phyloP scores from a whole-genome alignment of 768 basidiomycete genomes.

The Hydnomerulius pinastri region DNA sequence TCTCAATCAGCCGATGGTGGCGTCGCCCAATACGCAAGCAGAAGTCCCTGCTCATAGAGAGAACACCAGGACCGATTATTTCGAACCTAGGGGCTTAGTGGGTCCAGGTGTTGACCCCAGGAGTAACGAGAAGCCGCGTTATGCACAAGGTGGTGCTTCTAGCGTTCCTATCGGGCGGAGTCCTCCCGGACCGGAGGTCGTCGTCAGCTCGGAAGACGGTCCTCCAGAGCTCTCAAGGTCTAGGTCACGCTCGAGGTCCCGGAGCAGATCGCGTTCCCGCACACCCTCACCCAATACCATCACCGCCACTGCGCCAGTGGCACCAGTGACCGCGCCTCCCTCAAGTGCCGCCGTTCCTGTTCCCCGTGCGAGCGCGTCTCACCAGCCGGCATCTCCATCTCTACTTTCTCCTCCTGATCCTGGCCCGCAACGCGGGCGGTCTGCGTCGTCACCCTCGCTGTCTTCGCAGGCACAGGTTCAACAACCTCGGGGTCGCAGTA shows the following conservation, averaged over 20 bases:
- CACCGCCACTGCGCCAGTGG: slow-evolving; percentile 11
- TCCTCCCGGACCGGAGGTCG: slow-evolving; percentile 29
- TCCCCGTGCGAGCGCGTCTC: slow-evolving; percentile 11
- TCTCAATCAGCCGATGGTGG: slow-evolving; percentile 13
- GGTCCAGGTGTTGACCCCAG: slow-evolving; percentile 20
- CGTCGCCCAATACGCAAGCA: slow-evolving; percentile 4
- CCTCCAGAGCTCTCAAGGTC: slow-evolving; percentile 33
- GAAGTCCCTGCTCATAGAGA: slow-evolving; percentile 3
- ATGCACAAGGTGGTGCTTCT: slow-evolving; percentile 22
- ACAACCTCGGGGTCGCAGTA: slow-evolving; percentile 52
- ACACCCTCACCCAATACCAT: slow-evolving; percentile 45
- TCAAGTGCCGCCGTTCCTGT: slow-evolving; percentile 7
- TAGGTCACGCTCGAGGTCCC: slow-evolving; percentile 32
- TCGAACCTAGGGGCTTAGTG: slow-evolving; percentile 19
- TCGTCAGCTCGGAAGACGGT: slow-evolving; percentile 39
- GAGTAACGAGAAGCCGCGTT: slow-evolving; percentile 10
- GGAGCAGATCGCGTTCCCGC: slow-evolving; percentile 43
- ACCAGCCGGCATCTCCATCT: slow-evolving; percentile 19
- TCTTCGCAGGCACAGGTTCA: slow-evolving; percentile 34
- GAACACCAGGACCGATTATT: slow-evolving; percentile 5
- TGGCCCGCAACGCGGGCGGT: slow-evolving; percentile 23
- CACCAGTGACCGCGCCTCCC: slow-evolving; percentile 12
- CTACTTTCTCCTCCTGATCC: slow-evolving; percentile 30
- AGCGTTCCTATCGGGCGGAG: slow-evolving; percentile 12
- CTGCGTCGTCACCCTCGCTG: slow-evolving; percentile 36